Base-by-base conservation (phyloP, 2,329 filamentous ascomycete species). In the Cytospora piceae region DNA sequence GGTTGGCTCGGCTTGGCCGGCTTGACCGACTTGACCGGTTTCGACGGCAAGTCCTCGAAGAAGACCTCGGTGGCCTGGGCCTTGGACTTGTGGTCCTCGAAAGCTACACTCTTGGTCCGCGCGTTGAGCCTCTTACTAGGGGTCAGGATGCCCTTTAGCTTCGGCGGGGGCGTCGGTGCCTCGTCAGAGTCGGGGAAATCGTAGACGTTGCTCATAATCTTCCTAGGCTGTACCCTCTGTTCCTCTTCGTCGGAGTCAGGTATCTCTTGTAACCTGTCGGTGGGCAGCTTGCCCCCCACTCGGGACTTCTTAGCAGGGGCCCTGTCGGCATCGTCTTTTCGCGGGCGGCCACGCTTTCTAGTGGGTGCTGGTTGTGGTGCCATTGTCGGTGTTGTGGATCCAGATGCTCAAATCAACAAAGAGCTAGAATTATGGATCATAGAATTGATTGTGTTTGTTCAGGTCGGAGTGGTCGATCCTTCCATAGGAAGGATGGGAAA, bases 121-220 rank as follows among this genome's bases (percentile, higher is more conserved):
- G 73, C 74, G 11, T 66, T 68, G 53, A 72, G 76, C 66, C 79
- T 81, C 73, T 82, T 85, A 22, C 77, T 78, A 4, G 87, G 85
- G 3, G 84, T 83, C 52, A 88, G 72, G 63, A 88, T 89, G 9
- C 85, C 80, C 71, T 83, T 87, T 12, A 83, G 78, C n/a, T 69
- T 65, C 17, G 64, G 68, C 7, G 69, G 69, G 8, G 58, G 68
- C 32, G 39, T 58, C 8, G 37, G 39, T 29, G 69, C 63, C 42
- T 70, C 64, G 39, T 69, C 66, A n/a, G 69, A 66, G 31, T 60
- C 68, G n/a, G 64, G 65, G 5, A 69, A 53, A 37, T 70, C 71
- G 42, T 72, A 70, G 37, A 69, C 39, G n/a, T 63, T 64, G 32
- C 61, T 22, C 32, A 54, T 58, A 20, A 55, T 31, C n/a, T 39